These are phyloP conservation scores for Magnusiomyces starmeri DNA, from an alignment of 1,139 yeast species.

Conservation along the genomic window DNA sequence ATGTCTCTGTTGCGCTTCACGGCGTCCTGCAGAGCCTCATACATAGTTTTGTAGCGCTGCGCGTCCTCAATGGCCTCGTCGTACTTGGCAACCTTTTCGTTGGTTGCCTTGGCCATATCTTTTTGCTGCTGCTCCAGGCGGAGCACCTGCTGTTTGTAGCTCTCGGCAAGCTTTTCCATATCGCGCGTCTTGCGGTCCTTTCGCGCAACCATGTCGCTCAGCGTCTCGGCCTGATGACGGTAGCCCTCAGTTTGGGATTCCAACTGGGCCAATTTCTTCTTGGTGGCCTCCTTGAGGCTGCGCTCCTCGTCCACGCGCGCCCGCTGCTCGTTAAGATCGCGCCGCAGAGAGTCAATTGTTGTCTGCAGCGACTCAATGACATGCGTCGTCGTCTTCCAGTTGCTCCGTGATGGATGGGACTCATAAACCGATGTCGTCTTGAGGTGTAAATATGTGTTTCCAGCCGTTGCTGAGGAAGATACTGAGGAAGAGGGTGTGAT, in stretches of 20 bases:
- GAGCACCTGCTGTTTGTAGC: slow-evolving; percentile 20
- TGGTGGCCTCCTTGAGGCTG: slow-evolving; percentile 21
- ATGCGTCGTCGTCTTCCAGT: slow-evolving; percentile 20
- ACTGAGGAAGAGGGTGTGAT: neutral
- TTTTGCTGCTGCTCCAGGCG: slow-evolving; percentile 21
- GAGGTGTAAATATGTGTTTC: neutral
- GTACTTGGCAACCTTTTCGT: slow-evolving; percentile 8
- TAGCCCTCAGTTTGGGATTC: slow-evolving; percentile 25
- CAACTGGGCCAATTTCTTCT: slow-evolving; percentile 24
- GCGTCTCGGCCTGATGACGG: slow-evolving; percentile 26
- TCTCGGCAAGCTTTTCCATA: slow-evolving; percentile 18
- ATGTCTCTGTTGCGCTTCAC: slow-evolving; percentile 3
- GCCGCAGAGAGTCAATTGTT: slow-evolving; percentile 23
- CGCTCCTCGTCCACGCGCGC: slow-evolving; percentile 24
- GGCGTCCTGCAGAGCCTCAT: neutral
- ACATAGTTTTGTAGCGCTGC: slow-evolving; percentile 5
- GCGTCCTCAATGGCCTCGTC: neutral
- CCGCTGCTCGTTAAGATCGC: slow-evolving; percentile 24
- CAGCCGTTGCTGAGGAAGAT: neutral
- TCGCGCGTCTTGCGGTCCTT: slow-evolving; percentile 27
- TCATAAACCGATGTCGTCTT: slow-evolving; percentile 12
- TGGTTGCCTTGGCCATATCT: slow-evolving; percentile 15
- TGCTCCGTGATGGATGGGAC: slow-evolving; percentile 14
- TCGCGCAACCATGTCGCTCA: slow-evolving; percentile 24
- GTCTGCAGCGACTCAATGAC: slow-evolving; percentile 27